Evolutionary conservation across 2,329 filamentous ascomycete species (phyloP).

Genomic region (Hypoxylon rubiginosum): DNA sequence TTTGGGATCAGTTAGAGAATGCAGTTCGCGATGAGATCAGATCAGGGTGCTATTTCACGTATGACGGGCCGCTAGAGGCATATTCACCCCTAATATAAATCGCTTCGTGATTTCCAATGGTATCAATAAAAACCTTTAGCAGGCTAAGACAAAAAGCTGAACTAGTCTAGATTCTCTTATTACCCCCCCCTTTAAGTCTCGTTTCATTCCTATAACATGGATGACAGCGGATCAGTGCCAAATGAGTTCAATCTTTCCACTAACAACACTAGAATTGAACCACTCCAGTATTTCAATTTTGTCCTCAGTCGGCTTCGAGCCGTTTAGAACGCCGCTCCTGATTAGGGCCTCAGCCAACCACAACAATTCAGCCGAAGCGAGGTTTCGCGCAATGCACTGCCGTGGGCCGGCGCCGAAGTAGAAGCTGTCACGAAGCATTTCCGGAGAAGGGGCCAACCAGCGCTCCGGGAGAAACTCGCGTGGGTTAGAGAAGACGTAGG

Average conservation of each 20-base stretch:
- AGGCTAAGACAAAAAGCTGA: too few relatives aligned
- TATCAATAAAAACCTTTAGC: too few relatives aligned
- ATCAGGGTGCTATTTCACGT: constrained; percentile 26
- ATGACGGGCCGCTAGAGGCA: too few relatives aligned
- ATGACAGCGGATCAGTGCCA: neutral
- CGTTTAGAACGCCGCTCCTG: neutral
- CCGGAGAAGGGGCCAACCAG: neutral
- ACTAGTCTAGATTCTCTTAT: too few relatives aligned
- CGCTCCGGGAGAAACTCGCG: neutral
- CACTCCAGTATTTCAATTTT: neutral
- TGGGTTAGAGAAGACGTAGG: neutral
- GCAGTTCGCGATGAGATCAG: constrained; percentile 25
- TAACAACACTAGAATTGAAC: neutral
- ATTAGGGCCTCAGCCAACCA: neutral
- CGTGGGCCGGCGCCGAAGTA: constrained; percentile 3
- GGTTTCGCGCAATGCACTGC: constrained; percentile 9
- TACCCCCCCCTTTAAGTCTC: too few relatives aligned
- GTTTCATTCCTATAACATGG: too few relatives aligned
- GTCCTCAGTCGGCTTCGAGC: neutral
- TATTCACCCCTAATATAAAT: too few relatives aligned
- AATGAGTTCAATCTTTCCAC: constrained; percentile 2
- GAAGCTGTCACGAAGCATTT: constrained; percentile 5
- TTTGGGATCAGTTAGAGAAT: constrained; percentile 31
- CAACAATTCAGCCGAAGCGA: neutral
- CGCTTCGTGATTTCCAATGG: too few relatives aligned